Conservation (phyloP, 192 early-diverging fungal species). For the Phlyctochytrium arcticum region DNA sequence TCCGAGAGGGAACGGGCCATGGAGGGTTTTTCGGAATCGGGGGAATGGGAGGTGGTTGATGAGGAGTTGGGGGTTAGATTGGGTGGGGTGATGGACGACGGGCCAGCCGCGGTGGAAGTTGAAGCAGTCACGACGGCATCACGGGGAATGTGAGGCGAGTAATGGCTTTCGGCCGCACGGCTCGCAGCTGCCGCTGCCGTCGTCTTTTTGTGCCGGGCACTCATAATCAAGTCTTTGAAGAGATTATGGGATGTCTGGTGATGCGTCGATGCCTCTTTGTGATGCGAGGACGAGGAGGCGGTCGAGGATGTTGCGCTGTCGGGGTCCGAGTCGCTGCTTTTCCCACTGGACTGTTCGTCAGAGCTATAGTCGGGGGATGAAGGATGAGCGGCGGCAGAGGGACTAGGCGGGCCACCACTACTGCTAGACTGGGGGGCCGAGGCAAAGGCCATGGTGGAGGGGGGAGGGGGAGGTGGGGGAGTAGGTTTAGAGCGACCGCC, state of each 20-base stretch:
- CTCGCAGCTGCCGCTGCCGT: not conserved
- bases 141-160: not conserved
- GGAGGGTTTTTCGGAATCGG: not conserved
- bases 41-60: not conserved
- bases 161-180: conserved; percentile 4
- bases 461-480: not conserved
- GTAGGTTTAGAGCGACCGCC: conserved; percentile 4
- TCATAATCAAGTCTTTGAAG: conserved; percentile 37
- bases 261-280: conserved; percentile 24
- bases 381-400: not conserved
- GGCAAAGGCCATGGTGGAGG: no score
- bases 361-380: not conserved
- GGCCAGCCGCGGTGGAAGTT: not conserved
- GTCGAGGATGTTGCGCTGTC: no score
- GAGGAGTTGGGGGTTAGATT: no score
- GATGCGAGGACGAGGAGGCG: no score
- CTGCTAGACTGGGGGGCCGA: not conserved
- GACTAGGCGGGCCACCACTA: not conserved
- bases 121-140: no score
- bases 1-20: conserved; percentile 33
- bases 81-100: not conserved
- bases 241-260: conserved; percentile 22
- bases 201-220: conserved; percentile 10
- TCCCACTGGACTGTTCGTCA: conserved; percentile 6
- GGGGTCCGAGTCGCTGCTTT: conserved; percentile 27